These are phyloP conservation scores for Jackrogersella multiformis DNA, from an alignment of 495 filamentous ascomycete genomes.

Conservation along the genomic window DNA sequence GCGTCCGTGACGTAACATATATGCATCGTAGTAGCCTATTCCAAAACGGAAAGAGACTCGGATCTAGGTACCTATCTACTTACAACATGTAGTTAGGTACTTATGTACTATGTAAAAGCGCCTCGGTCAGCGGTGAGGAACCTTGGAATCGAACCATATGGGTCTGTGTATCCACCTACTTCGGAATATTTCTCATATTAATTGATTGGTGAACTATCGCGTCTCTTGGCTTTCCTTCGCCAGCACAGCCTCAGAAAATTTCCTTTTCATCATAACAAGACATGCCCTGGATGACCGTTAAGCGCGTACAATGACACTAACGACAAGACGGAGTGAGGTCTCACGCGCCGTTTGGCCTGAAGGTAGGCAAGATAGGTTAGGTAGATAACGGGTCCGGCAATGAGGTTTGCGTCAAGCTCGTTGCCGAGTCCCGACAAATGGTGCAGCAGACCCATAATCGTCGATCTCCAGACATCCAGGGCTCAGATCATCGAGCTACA, in stretches of 20 bases:
- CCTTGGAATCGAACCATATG: conserved; percentile 44
- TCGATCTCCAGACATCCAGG: conserved; percentile 35
- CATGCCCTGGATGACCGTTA: conserved; percentile 21
- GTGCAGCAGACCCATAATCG: conserved; percentile 30
- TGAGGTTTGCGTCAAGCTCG: conserved; percentile 32
- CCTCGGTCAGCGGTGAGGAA: conserved; percentile 43
- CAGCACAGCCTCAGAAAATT: conserved; percentile 35
- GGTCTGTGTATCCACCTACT: conserved; percentile 29
- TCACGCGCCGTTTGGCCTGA: neutral
- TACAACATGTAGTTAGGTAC: no score
- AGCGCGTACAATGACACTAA: conserved; percentile 1
- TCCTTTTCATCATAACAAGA: conserved; percentile 3
- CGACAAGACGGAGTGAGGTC: neutral
- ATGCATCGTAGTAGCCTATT: conserved; percentile 40
- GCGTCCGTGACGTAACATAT: conserved; percentile 37
- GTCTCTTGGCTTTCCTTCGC: conserved; percentile 14
- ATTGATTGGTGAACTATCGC: conserved; percentile 39
- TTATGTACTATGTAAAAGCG: no score
- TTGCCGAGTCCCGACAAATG: conserved; percentile 39
- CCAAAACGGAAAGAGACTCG: conserved; percentile 35
- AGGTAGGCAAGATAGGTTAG: no score
- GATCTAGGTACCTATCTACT: no score
- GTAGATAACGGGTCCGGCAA: conserved; percentile 36
- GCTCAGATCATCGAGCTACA: conserved; percentile 40
- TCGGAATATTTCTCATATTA: conserved; percentile 29